phyloP scores from a whole-genome alignment of 1,284 basidiomycete species.

The Boletus semigastroideus region DNA sequence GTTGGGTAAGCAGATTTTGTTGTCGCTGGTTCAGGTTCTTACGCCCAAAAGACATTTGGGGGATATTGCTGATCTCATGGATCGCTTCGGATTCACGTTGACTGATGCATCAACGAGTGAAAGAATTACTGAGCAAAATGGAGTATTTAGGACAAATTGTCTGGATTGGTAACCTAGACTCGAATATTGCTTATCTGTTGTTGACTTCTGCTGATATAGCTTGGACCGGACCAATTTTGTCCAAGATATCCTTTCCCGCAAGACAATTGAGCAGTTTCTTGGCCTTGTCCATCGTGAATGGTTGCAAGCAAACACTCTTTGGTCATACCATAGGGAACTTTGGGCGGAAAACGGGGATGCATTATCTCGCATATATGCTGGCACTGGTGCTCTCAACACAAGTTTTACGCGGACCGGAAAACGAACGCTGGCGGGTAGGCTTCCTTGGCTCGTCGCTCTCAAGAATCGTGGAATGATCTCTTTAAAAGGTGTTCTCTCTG shows the following conservation, averaged over 20 bases:
- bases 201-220: slow-evolving; percentile 42
- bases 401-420: slow-evolving; percentile 94
- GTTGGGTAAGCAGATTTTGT: slow-evolving; percentile 50
- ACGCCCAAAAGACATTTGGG: slow-evolving; percentile 51
- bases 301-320: slow-evolving; percentile 69
- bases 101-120: slow-evolving; percentile 66
- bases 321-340: slow-evolving; percentile 86
- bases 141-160: slow-evolving; percentile 94
- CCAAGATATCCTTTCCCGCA: slow-evolving; percentile 86
- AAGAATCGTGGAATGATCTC: slow-evolving; percentile 6
- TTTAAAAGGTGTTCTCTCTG: slow-evolving; percentile 74
- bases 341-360: slow-evolving; percentile 98
- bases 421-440: slow-evolving; percentile 79
- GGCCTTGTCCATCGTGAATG: slow-evolving; percentile 70
- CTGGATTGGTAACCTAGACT: slow-evolving; percentile 76
- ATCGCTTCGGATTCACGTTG: slow-evolving; percentile 85
- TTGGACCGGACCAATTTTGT: slow-evolving; percentile 98
- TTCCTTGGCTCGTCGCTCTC: not conserved
- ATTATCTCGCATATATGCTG: slow-evolving; percentile 90
- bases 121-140: slow-evolving; percentile 80
- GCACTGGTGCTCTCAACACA: slow-evolving; percentile 95
- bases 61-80: slow-evolving; percentile 63
- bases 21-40: slow-evolving; percentile 9
- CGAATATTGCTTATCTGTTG: not conserved
- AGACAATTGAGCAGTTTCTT: slow-evolving; percentile 74